A percentile compares a stretch with the other conserved stretches of the same genome.
Evolutionary conservation across 192 early-diverging fungal genomes (phyloP).

Genomic region (Coemansia sp.): DNA sequence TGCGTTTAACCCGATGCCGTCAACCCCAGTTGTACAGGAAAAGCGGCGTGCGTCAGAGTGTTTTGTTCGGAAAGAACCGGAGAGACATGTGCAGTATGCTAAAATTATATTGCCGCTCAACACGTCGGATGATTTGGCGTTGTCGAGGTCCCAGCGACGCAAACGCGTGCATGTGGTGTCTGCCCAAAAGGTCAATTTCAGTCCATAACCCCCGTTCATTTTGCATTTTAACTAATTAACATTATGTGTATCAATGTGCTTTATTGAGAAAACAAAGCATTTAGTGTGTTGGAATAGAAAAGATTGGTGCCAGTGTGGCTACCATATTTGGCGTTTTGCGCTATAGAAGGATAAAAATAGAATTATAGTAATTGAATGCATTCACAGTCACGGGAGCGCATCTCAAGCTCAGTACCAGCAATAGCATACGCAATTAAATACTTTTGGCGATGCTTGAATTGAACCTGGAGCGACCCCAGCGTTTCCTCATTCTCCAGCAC

Average conservation of each 20-base stretch:
- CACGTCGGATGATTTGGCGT: conserved; percentile 32
- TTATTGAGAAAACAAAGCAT: background rate
- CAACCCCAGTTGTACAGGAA: background rate
- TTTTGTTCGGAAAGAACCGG: conserved; percentile 13
- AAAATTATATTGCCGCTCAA: conserved; percentile 52
- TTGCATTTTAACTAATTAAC: background rate
- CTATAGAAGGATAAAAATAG: too few relatives aligned
- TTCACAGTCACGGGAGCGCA: background rate
- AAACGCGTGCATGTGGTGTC: conserved; percentile 30
- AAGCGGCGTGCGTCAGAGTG: conserved; percentile 25
- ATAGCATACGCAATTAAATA: background rate
- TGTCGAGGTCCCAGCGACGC: conserved; percentile 46
- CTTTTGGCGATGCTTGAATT: background rate
- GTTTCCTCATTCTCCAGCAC: background rate
- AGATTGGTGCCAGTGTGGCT: background rate
- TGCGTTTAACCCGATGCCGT: conserved; percentile 38
- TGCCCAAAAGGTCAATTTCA: conserved; percentile 21
- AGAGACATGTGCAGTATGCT: conserved; percentile 30
- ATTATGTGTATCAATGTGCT: background rate
- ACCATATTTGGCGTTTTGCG: background rate
- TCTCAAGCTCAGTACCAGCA: background rate
- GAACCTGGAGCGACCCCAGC: background rate
- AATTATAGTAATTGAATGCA: background rate
- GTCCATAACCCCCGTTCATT: background rate
- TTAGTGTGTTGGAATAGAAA: background rate